These are phyloP conservation scores for Ophiocordyceps sinensis DNA, from an alignment of 2,329 filamentous ascomycete genomes.

Conservation along the genomic window DNA sequence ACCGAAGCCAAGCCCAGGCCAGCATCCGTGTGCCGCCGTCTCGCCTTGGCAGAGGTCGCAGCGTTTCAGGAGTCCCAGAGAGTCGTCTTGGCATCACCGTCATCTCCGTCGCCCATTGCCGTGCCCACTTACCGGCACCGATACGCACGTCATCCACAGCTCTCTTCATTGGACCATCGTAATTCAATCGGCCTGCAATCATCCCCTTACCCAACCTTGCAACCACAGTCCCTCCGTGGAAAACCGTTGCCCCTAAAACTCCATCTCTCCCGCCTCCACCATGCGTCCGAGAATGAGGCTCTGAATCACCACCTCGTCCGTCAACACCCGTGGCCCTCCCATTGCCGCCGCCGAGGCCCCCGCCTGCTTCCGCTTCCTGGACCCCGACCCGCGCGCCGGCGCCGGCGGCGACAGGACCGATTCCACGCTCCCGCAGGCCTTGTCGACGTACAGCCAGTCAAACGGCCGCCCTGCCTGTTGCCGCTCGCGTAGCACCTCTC, in stretches of 20 bases:
- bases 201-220: too few species aligned
- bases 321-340: constrained; percentile 51
- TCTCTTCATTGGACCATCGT: too few species aligned
- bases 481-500: constrained; percentile 36
- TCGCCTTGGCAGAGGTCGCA: too few species aligned
- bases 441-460: constrained; percentile 71
- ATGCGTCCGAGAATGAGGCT: constrained; percentile 77
- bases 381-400: constrained; percentile 8
- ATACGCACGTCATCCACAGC: too few species aligned
- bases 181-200: too few species aligned
- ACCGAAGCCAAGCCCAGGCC: too few species aligned
- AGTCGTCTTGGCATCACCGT: too few species aligned
- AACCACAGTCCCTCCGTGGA: not conserved
- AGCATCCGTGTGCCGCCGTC: too few species aligned
- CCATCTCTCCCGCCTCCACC: constrained; percentile 44
- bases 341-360: constrained; percentile 13
- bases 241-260: not conserved
- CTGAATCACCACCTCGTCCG: constrained; percentile 81
- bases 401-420: constrained; percentile 30
- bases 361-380: constrained; percentile 25
- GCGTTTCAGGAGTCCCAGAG: too few species aligned
- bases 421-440: constrained; percentile 39
- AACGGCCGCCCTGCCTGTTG: constrained; percentile 36
- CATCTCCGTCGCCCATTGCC: too few species aligned
- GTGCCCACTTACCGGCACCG: too few species aligned